Evolutionary conservation across 306 rosid species (phyloP), one percentile per base, ranked within the genome.

Genomic region (Hippophae tibetana): DNA sequence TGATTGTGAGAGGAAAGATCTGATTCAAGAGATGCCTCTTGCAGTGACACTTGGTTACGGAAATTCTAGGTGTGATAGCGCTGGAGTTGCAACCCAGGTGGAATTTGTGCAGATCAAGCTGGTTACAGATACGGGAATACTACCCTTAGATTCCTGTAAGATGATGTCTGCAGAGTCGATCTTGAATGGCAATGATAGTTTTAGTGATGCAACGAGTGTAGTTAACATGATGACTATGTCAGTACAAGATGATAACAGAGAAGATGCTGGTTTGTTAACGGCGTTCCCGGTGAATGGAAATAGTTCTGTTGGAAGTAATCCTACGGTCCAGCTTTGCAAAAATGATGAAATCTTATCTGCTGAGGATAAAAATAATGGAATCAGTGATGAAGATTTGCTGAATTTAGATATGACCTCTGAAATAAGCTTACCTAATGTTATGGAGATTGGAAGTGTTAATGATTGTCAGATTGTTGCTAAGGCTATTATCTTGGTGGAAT

Each of bases 11-110:
- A 25, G 60, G 42, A 47, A 53, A 59, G 68, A 62, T 50, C 69
- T 77, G 77, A 81, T 81, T 80, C 78, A 74, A 67, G 86, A 81
- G 66, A 66, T 81, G 76, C 52, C 82, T 43, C 69, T 81, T 57
- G 74, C 81, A 12, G 65, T 81, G 75, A 72, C 87, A 14, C 69
- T 81, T 53, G 64, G 79, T 69, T 75, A 78, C 59, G 79, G 78
- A 42, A 69, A 72, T 60, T 53, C 79, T 18, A 48, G 58, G 66
- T 56, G 74, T 69, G 83, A 81, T 51, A 65, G 42, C 57, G 58
- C 78, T 10, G 74, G 69, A 58, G 65, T 68, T 51, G 45, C 76
- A 1, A 54, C 79, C 66, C 79, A 81, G 40, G 81, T 81, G 6
- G 81, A 74, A 47, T 63, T 77, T 51, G 63, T 81, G 5, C 67